Conservation (phyloP, 768 basidiomycete genomes). For the Russula griseocarnosa region DNA sequence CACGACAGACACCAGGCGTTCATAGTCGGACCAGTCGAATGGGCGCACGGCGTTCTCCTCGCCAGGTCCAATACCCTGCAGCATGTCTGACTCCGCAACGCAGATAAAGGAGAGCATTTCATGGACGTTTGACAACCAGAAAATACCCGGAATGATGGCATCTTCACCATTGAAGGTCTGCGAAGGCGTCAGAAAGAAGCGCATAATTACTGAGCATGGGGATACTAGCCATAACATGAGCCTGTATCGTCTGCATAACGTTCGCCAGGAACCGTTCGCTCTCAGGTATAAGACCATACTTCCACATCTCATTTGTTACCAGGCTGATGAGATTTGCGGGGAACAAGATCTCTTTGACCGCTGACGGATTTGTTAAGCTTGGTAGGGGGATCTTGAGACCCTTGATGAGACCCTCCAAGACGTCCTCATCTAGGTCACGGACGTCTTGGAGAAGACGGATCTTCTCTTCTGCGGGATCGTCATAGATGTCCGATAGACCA, state of each 20-base stretch:
- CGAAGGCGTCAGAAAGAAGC: constrained; percentile 23
- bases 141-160: constrained; percentile 92
- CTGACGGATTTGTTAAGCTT: constrained; percentile 85
- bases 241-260: constrained; percentile 97
- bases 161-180: constrained; percentile 92
- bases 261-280: constrained; percentile 98
- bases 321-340: constrained; percentile 97
- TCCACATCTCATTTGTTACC: constrained; percentile 99
- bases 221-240: constrained; percentile 88
- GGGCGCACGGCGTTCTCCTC: constrained; percentile 87
- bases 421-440: constrained; percentile 88
- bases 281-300: constrained; percentile 93
- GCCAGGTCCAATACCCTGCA: constrained; percentile 95
- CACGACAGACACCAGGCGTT: constrained; percentile 93
- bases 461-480: constrained; percentile 94
- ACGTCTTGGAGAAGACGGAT: constrained; percentile 88
- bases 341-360: constrained; percentile 96
- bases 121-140: constrained; percentile 99
- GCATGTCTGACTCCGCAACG: constrained; percentile 97
- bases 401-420: constrained; percentile 83
- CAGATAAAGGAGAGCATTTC: constrained; percentile 99
- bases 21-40: constrained; percentile 97
- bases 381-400: constrained; percentile 92
- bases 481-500: constrained; percentile 71
- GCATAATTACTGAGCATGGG: constrained; percentile 6